phyloP scores from a whole-genome alignment of 1,284 basidiomycete species.

The Ustilago nuda region DNA sequence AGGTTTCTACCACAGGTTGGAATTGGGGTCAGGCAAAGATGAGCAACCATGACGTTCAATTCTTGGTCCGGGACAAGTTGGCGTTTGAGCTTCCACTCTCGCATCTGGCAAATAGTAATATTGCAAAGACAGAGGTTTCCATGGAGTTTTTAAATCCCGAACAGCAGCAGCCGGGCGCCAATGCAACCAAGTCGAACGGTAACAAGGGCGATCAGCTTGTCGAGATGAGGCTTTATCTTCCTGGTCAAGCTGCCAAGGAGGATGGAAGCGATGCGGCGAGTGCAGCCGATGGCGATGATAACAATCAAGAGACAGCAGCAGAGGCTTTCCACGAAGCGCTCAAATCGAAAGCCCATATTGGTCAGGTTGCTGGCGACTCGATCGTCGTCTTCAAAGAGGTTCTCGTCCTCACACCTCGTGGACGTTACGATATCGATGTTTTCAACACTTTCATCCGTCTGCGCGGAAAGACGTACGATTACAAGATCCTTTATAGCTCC shows the following conservation, averaged over 20 bases:
- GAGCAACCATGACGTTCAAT: constrained; percentile 84
- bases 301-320: constrained; percentile 80
- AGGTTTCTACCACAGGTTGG: constrained; percentile 93
- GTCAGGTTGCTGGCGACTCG: constrained; percentile 89
- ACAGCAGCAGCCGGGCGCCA: constrained; percentile 67
- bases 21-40: constrained; percentile 85
- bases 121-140: constrained; percentile 96
- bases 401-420: constrained; percentile 91
- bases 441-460: constrained; percentile 92
- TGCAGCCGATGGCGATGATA: constrained; percentile 71
- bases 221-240: constrained; percentile 96
- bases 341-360: constrained; percentile 96
- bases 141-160: constrained; percentile 83
- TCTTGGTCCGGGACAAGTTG: constrained; percentile 88
- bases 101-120: constrained; percentile 95
- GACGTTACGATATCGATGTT: constrained; percentile 97
- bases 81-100: constrained; percentile 91
- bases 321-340: constrained; percentile 96
- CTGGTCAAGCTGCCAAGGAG: constrained; percentile 76
- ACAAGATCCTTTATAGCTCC: constrained; percentile 92
- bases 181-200: constrained; percentile 49
- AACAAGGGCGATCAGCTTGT: constrained; percentile 77
- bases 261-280: constrained; percentile 72
- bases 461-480: constrained; percentile 98
- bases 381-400: constrained; percentile 97